Evolutionary conservation across 2,329 filamentous ascomycete species (phyloP).

Genomic region (Scorias spongiosa): DNA sequence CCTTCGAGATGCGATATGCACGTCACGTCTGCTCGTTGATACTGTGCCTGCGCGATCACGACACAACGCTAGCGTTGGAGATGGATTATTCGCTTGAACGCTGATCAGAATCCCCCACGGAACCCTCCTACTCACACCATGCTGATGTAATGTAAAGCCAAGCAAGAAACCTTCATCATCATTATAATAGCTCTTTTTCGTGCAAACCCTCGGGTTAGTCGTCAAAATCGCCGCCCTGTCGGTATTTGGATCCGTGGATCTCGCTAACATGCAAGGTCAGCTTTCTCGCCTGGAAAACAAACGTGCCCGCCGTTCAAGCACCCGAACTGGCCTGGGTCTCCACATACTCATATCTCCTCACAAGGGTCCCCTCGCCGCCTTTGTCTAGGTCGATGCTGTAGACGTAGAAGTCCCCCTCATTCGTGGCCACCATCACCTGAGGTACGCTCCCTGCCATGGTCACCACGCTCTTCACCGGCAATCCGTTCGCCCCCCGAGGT

Average conservation of each 20-base stretch:
- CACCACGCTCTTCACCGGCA: slow-evolving; percentile 72
- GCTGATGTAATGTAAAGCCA: too few relatives aligned
- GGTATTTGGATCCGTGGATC: slow-evolving; percentile 17
- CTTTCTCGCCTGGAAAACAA: background rate
- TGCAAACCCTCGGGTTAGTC: slow-evolving; percentile 4
- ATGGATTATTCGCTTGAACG: slow-evolving; percentile 11
- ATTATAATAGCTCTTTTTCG: too few relatives aligned
- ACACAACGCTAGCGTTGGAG: background rate
- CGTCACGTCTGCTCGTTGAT: too few relatives aligned
- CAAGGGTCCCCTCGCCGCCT: slow-evolving; percentile 79
- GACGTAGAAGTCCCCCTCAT: slow-evolving; percentile 85
- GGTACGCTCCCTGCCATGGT: slow-evolving; percentile 91
- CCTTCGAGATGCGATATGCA: too few relatives aligned
- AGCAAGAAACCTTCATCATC: too few relatives aligned
- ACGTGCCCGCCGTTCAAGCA: background rate
- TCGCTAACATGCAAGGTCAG: slow-evolving; percentile 9
- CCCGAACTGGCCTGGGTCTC: background rate
- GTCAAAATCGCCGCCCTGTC: slow-evolving; percentile 13
- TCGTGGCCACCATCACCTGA: slow-evolving; percentile 96
- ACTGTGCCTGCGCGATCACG: too few relatives aligned
- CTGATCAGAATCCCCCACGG: slow-evolving; percentile 2
- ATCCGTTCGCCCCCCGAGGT: slow-evolving; percentile 42
- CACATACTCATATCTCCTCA: slow-evolving; percentile 84
- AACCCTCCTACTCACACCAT: too few relatives aligned
- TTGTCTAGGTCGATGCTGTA: slow-evolving; percentile 92